Evolutionary conservation across 441 rosid genomes (phyloP).

Genomic region (Bruguiera hainesii): DNA sequence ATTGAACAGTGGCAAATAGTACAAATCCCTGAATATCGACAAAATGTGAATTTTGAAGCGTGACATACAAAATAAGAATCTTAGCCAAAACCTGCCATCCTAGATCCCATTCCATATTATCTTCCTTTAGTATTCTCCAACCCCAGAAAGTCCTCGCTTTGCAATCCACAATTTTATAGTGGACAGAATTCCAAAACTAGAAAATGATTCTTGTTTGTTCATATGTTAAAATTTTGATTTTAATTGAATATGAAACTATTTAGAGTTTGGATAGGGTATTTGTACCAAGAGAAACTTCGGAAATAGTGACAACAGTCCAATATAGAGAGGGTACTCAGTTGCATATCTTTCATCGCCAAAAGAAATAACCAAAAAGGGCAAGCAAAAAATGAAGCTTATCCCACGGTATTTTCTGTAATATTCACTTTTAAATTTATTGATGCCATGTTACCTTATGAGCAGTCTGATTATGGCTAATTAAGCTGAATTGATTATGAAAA

Average conservation of each 20-base stretch:
- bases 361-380: neutral
- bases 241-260: constrained; percentile 6
- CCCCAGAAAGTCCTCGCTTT: too few species aligned
- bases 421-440: constrained; percentile 18
- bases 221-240: too few species aligned
- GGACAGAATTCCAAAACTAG: too few species aligned
- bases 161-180: too few species aligned
- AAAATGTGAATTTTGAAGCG: too few species aligned
- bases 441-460: constrained; percentile 16
- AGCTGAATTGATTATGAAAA: constrained; percentile 6
- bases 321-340: neutral
- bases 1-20: too few species aligned
- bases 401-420: constrained; percentile 19
- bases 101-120: too few species aligned
- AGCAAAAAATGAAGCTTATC: neutral
- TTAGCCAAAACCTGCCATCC: too few species aligned
- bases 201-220: too few species aligned
- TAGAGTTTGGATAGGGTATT: neutral
- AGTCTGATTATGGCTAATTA: constrained; percentile 14
- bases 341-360: constrained; percentile 21
- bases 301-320: constrained; percentile 1
- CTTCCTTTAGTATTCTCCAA: too few species aligned
- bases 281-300: constrained; percentile 15
- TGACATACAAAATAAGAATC: too few species aligned
- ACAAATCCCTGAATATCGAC: too few species aligned